Evolutionary conservation across 2,329 filamentous ascomycete genomes (phyloP).

Genomic region (Pyrenophora teres): DNA sequence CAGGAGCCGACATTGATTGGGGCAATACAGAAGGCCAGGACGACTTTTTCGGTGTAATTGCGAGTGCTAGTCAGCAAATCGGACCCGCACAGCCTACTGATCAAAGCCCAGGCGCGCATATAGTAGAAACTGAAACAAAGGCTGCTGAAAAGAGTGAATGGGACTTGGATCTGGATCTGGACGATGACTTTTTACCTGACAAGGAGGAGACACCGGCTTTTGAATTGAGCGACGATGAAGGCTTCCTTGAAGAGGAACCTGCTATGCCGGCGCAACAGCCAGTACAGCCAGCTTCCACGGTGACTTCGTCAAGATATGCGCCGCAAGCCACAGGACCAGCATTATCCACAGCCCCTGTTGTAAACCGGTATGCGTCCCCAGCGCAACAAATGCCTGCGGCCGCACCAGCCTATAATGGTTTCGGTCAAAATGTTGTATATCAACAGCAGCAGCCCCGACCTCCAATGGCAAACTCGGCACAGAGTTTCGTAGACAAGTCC

Average conservation of each 20-base stretch:
- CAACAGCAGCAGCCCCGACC: constrained; percentile 49
- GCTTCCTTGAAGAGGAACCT: constrained; percentile 74
- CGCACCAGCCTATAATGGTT: constrained; percentile 39
- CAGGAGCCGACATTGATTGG: constrained; percentile 42
- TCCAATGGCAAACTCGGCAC: constrained; percentile 57
- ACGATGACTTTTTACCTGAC: constrained; percentile 71
- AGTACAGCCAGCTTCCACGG: constrained; percentile 21
- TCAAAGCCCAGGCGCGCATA: constrained; percentile 28
- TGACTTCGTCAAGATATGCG: constrained; percentile 43
- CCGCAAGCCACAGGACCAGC: constrained; percentile 34
- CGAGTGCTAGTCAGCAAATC: constrained; percentile 20
- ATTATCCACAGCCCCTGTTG: constrained; percentile 23
- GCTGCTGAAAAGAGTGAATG: constrained; percentile 69
- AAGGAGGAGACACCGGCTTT: constrained; percentile 57
- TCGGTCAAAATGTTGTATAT: constrained; percentile 33
- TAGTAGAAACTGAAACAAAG: constrained; percentile 19
- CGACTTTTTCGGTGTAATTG: constrained; percentile 33
- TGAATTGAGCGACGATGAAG: constrained; percentile 83
- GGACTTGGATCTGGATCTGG: constrained; percentile 83
- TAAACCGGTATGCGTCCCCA: constrained; percentile 57
- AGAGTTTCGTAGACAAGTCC: constrained; percentile 88
- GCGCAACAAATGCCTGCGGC: constrained; percentile 53
- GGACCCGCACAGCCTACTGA: constrained; percentile 24
- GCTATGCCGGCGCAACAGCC: constrained; percentile 33
- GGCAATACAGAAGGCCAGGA: constrained; percentile 40